phyloP scores from a whole-genome alignment of 1,284 basidiomycete genomes.

The Sporisorium scitamineum region DNA sequence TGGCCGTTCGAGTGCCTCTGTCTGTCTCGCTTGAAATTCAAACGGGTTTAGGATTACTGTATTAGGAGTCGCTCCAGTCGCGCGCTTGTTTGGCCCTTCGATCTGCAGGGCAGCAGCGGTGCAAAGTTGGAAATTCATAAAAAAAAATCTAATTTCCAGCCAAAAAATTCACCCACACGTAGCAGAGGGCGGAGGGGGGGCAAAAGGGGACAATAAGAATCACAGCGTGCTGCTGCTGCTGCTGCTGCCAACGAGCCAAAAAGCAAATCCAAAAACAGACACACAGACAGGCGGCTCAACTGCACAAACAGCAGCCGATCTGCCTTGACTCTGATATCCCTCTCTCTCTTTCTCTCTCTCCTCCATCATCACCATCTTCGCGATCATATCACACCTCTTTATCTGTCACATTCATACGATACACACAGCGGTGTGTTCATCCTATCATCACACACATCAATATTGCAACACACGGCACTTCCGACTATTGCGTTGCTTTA shows the following conservation, averaged over 20 bases:
- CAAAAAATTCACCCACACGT: neutral
- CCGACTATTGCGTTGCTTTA: neutral
- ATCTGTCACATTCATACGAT: neutral
- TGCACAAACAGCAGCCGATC: neutral
- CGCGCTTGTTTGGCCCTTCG: neutral
- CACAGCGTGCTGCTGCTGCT: too few relatives aligned
- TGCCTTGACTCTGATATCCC: neutral
- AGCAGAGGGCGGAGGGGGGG: neutral
- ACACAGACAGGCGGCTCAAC: neutral
- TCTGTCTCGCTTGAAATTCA: constrained; percentile 3
- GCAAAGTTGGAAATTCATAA: neutral
- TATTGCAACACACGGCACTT: neutral
- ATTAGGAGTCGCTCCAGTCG: neutral
- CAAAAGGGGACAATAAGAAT: neutral
- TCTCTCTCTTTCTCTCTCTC: neutral
- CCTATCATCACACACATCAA: neutral
- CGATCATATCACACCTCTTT: neutral
- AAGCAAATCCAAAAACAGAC: neutral
- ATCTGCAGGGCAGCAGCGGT: neutral
- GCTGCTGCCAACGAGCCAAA: neutral
- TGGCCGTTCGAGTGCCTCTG: neutral
- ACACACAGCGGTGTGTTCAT: neutral
- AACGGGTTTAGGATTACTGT: too few relatives aligned
- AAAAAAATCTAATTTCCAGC: neutral
- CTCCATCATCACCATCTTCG: constrained; percentile 2